These are phyloP conservation scores for Fusarium robinianum DNA, from an alignment of 2,329 filamentous ascomycete genomes.

Conservation along the genomic window DNA sequence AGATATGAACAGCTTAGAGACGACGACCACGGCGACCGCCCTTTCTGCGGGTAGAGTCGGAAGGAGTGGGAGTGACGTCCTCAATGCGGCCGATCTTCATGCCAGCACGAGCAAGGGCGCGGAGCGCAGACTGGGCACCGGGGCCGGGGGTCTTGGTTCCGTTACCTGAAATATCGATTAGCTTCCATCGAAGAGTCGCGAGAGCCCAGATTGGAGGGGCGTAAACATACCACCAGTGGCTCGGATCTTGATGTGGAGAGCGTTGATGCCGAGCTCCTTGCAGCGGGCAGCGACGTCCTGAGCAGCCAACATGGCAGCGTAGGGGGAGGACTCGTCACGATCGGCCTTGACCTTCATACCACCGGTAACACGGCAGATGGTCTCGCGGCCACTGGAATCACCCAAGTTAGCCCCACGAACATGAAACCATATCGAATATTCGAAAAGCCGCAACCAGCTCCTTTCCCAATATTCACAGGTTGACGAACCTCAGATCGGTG, in stretches of 20 bases:
- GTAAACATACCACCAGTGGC: slow-evolving; percentile 84
- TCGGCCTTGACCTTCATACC: slow-evolving; percentile 99
- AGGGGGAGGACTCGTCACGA: slow-evolving; percentile 99
- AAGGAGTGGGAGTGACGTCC: slow-evolving; percentile 98
- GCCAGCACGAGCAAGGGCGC: slow-evolving; percentile 96
- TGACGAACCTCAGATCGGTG: slow-evolving; percentile 90
- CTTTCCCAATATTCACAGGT: slow-evolving; percentile 25
- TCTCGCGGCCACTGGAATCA: slow-evolving; percentile 95
- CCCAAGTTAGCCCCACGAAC: slow-evolving; percentile 40
- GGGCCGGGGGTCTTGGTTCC: slow-evolving; percentile 99
- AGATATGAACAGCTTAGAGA: slow-evolving; percentile 69
- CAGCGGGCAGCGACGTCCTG: slow-evolving; percentile 93
- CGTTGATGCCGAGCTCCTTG: slow-evolving; percentile 76
- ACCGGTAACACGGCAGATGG: slow-evolving; percentile 99
- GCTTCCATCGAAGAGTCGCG: background rate
- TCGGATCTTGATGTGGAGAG: slow-evolving; percentile 99
- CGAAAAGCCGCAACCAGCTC: slow-evolving; percentile 10
- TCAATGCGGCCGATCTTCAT: slow-evolving; percentile 99
- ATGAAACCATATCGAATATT: slow-evolving; percentile 22
- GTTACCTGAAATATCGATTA: slow-evolving; percentile 67
- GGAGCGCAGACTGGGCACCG: slow-evolving; percentile 98
- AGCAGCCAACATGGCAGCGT: slow-evolving; percentile 99
- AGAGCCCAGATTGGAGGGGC: background rate
- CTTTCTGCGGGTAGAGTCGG: slow-evolving; percentile 99
- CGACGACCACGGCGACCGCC: slow-evolving; percentile 99